Base-by-base conservation (phyloP, 2,329 filamentous ascomycete species). In the Arachnomyces sp. region DNA sequence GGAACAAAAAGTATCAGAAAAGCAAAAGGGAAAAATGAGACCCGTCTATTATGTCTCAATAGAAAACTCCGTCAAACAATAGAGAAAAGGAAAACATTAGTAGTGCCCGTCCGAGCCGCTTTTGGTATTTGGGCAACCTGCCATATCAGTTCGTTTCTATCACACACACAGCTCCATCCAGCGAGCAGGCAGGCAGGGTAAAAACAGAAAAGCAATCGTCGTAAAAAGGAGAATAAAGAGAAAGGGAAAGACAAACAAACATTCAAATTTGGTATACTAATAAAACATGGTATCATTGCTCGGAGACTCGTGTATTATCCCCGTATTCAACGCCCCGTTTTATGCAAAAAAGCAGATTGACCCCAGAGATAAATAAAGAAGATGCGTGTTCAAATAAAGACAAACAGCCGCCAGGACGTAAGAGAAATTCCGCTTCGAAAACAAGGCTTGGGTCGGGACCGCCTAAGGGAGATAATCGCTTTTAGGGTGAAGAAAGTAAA, bases 281-380 rank as follows among this genome's bases (percentile, higher is more conserved):
- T 25, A 39, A 43, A 37, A 57, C 52, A 59, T 55, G 57, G 57
- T 61, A 62, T 63, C 58, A 59, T 62, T 62, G 58, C 51, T 49
- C 57, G 58, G 56, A 54, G 55, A 63, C 52, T 59, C 60, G 60
- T 64, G 43, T 64, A 63, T 63, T 54, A 55, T 63, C 60, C 44
- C 60, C 59, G 50, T 50, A 53, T 47, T 48, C 58, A 61, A 61
- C 56, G 49, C 53, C 60, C 56, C 42, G 28, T 17, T 37, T 47
- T 5, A 25, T 25, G 20, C 20, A 16, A 25, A 36, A 36, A 36
- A 13, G 14, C n/a, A 16, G 14, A 13, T 13, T 4, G 14, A 36
- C 14, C 18, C n/a, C 30, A 13, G 13, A 13, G n/a, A n/a, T n/a
- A n/a, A n/a, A 14, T 15, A 16, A 13, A 36, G 14, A 16, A 14